Percentiles rank a stretch among this genome's conserved stretches.
Evolutionary conservation across 2,329 filamentous ascomycete species (phyloP).

Genomic region (Pezicula rhizophila): DNA sequence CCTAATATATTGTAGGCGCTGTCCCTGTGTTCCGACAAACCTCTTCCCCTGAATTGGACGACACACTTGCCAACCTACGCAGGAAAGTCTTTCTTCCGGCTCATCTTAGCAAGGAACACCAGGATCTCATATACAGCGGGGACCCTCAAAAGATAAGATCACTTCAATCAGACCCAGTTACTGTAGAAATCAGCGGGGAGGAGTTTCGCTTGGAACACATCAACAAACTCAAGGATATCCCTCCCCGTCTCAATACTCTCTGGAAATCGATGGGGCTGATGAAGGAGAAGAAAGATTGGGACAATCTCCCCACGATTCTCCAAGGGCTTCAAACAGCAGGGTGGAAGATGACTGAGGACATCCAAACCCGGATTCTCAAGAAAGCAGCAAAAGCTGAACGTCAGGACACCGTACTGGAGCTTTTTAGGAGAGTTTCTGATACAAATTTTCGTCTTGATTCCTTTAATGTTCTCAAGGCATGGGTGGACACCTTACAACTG

Average conservation of each 20-base stretch:
- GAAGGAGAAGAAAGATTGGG: constrained; percentile 27
- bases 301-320: constrained; percentile 26
- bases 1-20: constrained; percentile 10
- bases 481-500: constrained; percentile 16
- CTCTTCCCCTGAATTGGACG: constrained; percentile 47
- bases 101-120: constrained; percentile 48
- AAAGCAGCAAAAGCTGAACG: constrained; percentile 11
- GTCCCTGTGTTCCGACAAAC: constrained; percentile 39
- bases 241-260: constrained; percentile 8
- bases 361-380: constrained; percentile 4
- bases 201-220: constrained; percentile 25
- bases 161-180: constrained; percentile 49
- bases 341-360: constrained; percentile 12
- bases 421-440: constrained; percentile 16
- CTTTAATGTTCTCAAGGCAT: constrained; percentile 6
- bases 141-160: constrained; percentile 34
- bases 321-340: constrained; percentile 19
- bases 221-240: constrained; percentile 15
- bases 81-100: constrained; percentile 55
- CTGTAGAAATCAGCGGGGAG: constrained; percentile 52
- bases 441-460: constrained; percentile 24
- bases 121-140: constrained; percentile 43
- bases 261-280: constrained; percentile 20
- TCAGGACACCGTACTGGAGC: constrained; percentile 24
- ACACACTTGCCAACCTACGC: constrained; percentile 46